phyloP scores from a whole-genome alignment of 2,329 filamentous ascomycete species.

The Colletotrichum spaethianum region DNA sequence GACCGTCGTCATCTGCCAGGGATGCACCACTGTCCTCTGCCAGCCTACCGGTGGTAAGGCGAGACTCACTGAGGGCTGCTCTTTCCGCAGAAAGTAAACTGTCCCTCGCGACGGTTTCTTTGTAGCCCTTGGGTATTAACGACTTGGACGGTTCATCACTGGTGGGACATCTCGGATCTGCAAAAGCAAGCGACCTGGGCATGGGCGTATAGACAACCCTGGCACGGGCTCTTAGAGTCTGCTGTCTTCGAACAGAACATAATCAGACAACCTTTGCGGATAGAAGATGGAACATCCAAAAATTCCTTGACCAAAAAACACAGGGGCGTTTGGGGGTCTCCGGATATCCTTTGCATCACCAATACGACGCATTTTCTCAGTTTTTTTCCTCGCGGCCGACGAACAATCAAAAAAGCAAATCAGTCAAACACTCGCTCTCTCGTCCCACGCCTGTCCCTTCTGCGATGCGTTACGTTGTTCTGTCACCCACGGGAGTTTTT shows the following conservation, averaged over 20 bases:
- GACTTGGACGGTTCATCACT: conserved; percentile 64
- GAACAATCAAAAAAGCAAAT: conserved; percentile 55
- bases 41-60: conserved; percentile 99
- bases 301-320: conserved; percentile 66
- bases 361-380: conserved; percentile 52
- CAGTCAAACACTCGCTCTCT: conserved; percentile 29
- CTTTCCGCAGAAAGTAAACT: conserved; percentile 99
- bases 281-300: conserved; percentile 79
- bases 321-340: conserved; percentile 80
- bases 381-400: conserved; percentile 33
- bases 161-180: conserved; percentile 71
- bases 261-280: conserved; percentile 69
- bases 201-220: conserved; percentile 65
- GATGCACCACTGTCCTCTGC: conserved; percentile 99
- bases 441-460: conserved; percentile 9
- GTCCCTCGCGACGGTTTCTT: conserved; percentile 61
- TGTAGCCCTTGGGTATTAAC: conserved; percentile 62
- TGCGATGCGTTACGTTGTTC: conserved; percentile 14
- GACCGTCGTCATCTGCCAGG: conserved; percentile 99
- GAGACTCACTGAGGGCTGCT: conserved; percentile 99
- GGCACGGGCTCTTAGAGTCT: conserved; percentile 52
- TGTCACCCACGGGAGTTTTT: conserved; percentile 37
- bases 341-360: conserved; percentile 84
- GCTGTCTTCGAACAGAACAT: conserved; percentile 57
- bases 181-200: conserved; percentile 64